These are phyloP conservation scores for Boletellus deceptivus DNA, from an alignment of 1,284 basidiomycete species.

Conservation along the genomic window DNA sequence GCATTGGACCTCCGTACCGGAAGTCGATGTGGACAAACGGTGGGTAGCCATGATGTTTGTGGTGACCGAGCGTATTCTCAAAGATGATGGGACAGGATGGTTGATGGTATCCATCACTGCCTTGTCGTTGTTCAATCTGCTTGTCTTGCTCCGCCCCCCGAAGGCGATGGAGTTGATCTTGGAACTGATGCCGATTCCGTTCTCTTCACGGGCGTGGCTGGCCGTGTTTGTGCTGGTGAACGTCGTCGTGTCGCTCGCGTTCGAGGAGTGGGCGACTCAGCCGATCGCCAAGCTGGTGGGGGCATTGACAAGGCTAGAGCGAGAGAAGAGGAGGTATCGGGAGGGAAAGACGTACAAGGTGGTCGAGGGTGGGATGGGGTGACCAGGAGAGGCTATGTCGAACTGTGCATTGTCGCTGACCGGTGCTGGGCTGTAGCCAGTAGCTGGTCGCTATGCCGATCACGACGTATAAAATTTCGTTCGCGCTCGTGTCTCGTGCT, in stretches of 20 bases:
- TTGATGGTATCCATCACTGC: slow-evolving; percentile 72
- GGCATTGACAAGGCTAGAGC: slow-evolving; percentile 42
- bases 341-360: slow-evolving; percentile 72
- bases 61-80: slow-evolving; percentile 3
- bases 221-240: slow-evolving; percentile 74
- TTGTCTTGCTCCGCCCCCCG: slow-evolving; percentile 75
- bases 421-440: neutral
- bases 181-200: slow-evolving; percentile 78
- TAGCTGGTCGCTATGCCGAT: slow-evolving; percentile 23
- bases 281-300: slow-evolving; percentile 60
- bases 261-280: slow-evolving; percentile 77
- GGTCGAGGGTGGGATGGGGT: slow-evolving; percentile 65
- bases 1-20: slow-evolving; percentile 95
- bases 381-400: slow-evolving; percentile 7
- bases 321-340: slow-evolving; percentile 45
- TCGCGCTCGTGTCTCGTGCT: neutral
- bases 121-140: slow-evolving; percentile 69
- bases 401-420: neutral
- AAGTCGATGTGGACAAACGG: slow-evolving; percentile 95
- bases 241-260: slow-evolving; percentile 69
- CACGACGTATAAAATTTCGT: slow-evolving; percentile 1
- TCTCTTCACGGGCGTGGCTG: slow-evolving; percentile 68
- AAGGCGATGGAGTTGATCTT: slow-evolving; percentile 62
- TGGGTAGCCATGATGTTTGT: slow-evolving; percentile 37
- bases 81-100: slow-evolving; percentile 50